Evolutionary conservation across 305 asterid species (phyloP), one percentile per base, ranked within the genome.

Genomic region (Solanum aculeatissimum): DNA sequence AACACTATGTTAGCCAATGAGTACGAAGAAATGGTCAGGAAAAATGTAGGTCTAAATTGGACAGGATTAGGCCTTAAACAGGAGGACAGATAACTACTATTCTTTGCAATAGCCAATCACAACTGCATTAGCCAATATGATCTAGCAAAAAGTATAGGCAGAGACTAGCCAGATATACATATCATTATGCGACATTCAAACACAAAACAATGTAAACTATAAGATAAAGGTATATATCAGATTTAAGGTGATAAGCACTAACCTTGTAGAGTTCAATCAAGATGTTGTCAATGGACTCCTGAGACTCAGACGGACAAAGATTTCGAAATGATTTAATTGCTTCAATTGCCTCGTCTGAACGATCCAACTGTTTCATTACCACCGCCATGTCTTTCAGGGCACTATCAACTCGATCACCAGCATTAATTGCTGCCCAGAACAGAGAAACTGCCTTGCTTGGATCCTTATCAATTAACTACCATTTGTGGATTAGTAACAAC

Each of bases 351-450:
- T 97, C 99, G 19, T 95, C 97, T 0, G 98, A 85, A 1, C 98
- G 90, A 77, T 92, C 86, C 88, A 97, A 85, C 70, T 94, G 99
- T 83, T 95, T 97, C 99, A 95, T 94, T 51, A 93, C 98, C 42
- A 94, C 89, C 21, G 99, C 98, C 99, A 95, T 97, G 91, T 97
- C 99, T 86, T 97, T 97, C 16, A 97, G 89, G 72, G 99, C 95
- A 89, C 99, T 97, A 29, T 95, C 98, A 12, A 93, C 95, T 70
- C 98, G 92, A 87, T 97, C 98, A 25, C 98, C 97, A 5, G 97
- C 88, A 86, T 97, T 97, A 70, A 97, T 97, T 12, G 99, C 94
- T 0, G 98, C 92, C 99, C 98, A 97, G 86, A 97, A 97, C 74
- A 97, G 90, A 81, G 98, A 92, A 53, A 97, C 72, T 3, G 98